Base-by-base conservation (phyloP, 164 flowering plant genomes). In the Houttuynia cordata region DNA sequence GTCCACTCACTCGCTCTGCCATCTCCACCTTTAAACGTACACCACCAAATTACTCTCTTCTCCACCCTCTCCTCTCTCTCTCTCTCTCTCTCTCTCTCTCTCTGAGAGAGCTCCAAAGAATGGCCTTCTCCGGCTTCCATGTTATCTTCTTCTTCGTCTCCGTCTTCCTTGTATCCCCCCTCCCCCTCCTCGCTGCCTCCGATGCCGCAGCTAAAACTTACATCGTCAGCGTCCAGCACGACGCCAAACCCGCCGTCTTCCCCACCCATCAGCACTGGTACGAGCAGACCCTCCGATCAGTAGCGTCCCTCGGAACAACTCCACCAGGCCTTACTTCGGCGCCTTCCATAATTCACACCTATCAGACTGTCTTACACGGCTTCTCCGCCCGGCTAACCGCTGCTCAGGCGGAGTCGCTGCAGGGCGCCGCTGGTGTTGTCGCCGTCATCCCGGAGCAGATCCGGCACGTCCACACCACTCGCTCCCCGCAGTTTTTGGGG, bases 401-500 rank as follows among this genome's bases (percentile, higher is more conserved):
- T 0, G 50, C 64, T 8, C 73, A 83, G 40, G 87, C 81, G 0
- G 60, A 65, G 18, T 47, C 64, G 45, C 85, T 90, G 49, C 57
- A 72, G 7, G 19, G 59, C 0, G 65, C 71, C 8, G 40, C 79
- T 20, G 83, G 80, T 9, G 63, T 93, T 25, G 7, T 76, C 60
- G 77, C 83, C 15, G 76, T 93, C 37, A 73, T 90, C 24, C 96
- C 97, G 0, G 91, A 93, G 49, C 92, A 80, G 52, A 77, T 90
- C 53, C 82, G 92, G 17, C 80, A 72, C 4, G 40, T 84, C 21
- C 88, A 88, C 56, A 93, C 97, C 59, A 93, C 97, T 0, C 80
- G 99, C 19, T 90, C 97, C 8, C 99, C 99, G 7, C 70, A 83
- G 62, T 93, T 93, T 61, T 78, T 93, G 0, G 97, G 99, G 14